Conservation (phyloP, 208 protist species). For the Angomonas deanei region DNA sequence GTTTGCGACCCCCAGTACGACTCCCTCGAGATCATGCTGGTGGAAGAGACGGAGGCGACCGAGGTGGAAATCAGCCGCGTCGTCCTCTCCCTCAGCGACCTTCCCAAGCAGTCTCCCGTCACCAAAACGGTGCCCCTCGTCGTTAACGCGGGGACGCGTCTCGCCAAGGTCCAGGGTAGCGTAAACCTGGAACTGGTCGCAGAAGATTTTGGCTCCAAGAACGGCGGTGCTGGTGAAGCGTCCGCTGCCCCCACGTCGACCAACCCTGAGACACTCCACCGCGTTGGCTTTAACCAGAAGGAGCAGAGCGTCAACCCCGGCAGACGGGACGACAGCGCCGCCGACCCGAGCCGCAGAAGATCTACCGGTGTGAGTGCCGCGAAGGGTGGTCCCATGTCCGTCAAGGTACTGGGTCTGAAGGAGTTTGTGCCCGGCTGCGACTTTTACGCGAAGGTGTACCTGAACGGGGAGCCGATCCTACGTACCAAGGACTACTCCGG, state of each 20-base stretch:
- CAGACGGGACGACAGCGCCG: not conserved
- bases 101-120: constrained; percentile 19
- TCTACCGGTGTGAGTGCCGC: not conserved
- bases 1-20: constrained; percentile 39
- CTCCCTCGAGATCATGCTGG: constrained; percentile 47
- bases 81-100: constrained; percentile 29
- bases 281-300: constrained; percentile 12
- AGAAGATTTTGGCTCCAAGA: constrained; percentile 30
- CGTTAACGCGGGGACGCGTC: constrained; percentile 33
- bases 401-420: constrained; percentile 56
- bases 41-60: constrained; percentile 29
- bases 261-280: constrained; percentile 52
- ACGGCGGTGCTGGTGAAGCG: not conserved
- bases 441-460: constrained; percentile 71
- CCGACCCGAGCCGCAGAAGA: not conserved
- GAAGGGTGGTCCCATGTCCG: constrained; percentile 57
- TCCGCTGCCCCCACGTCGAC: not conserved
- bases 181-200: constrained; percentile 47
- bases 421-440: constrained; percentile 26
- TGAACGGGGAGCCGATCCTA: constrained; percentile 46
- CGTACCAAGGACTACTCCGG: constrained; percentile 37
- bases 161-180: constrained; percentile 31
- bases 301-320: not conserved
- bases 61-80: constrained; percentile 58
- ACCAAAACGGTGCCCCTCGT: constrained; percentile 38